Percentiles rank a stretch among this genome's conserved stretches.
Evolutionary conservation across 1,284 basidiomycete species (phyloP).

Genomic region (Exobasidium rhododendri): DNA sequence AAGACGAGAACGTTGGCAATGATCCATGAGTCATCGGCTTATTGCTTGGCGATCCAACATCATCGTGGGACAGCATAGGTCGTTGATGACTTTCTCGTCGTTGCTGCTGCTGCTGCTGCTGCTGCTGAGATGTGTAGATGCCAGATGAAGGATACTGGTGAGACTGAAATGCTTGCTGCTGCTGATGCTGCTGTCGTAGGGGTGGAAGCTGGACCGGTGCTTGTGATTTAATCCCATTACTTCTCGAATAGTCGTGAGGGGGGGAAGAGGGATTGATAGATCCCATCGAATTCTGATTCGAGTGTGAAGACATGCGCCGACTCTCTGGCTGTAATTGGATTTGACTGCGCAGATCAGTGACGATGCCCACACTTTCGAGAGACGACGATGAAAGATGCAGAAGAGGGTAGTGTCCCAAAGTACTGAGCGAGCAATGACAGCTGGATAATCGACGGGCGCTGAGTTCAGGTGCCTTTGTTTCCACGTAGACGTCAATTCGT

Average conservation of each 20-base stretch:
- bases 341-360: no score
- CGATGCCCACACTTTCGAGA: no score
- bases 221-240: background rate
- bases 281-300: background rate
- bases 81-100: background rate
- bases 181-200: conserved; percentile 6
- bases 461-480: no score
- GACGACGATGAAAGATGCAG: no score
- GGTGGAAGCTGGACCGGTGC: background rate
- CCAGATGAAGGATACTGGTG: background rate
- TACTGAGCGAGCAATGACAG: no score
- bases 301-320: background rate
- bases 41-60: background rate
- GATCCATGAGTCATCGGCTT: background rate
- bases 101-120: background rate
- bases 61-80: background rate
- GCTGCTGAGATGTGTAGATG: background rate
- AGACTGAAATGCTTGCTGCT: background rate
- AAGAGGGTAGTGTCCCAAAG: no score
- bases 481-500: no score
- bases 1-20: background rate
- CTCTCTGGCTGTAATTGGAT: background rate
- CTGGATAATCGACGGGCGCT: no score
- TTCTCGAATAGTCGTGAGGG: background rate
- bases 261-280: background rate